Percentiles rank a stretch among this genome's conserved stretches.
phyloP scores from a whole-genome alignment of 805 yeast species.

The Phaffomyces antillensis region DNA sequence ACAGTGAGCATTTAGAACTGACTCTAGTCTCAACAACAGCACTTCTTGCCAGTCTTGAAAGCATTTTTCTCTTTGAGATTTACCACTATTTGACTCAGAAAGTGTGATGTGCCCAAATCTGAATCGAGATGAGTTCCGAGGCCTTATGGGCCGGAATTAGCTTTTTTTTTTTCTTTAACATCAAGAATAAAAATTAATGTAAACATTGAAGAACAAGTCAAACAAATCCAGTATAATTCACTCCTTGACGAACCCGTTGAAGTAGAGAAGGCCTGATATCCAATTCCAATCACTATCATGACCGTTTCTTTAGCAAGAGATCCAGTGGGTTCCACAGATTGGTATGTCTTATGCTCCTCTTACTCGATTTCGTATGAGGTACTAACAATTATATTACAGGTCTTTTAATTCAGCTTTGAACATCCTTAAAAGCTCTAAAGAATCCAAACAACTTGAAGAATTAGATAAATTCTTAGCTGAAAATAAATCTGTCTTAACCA shows the following conservation, averaged over 20 bases:
- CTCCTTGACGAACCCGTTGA: not conserved
- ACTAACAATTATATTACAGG: constrained; percentile 9
- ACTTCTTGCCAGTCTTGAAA: not conserved
- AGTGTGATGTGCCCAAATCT: no score
- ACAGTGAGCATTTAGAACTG: not conserved
- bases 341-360: not conserved
- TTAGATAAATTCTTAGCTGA: constrained; percentile 13
- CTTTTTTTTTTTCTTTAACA: not conserved
- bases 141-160: not conserved
- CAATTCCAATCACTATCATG: not conserved
- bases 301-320: not conserved
- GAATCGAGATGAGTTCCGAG: not conserved
- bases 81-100: no score
- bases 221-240: not conserved
- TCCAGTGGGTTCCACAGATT: not conserved
- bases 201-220: not conserved
- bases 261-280: not conserved
- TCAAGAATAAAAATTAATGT: not conserved
- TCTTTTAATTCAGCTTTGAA: constrained; percentile 21
- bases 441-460: constrained; percentile 11
- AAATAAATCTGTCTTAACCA: constrained; percentile 8
- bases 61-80: not conserved
- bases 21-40: not conserved
- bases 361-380: not conserved
- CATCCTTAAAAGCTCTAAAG: constrained; percentile 11